Conservation (phyloP, 352 stramenopile genomes). For the Phytophthora hibernalis region DNA sequence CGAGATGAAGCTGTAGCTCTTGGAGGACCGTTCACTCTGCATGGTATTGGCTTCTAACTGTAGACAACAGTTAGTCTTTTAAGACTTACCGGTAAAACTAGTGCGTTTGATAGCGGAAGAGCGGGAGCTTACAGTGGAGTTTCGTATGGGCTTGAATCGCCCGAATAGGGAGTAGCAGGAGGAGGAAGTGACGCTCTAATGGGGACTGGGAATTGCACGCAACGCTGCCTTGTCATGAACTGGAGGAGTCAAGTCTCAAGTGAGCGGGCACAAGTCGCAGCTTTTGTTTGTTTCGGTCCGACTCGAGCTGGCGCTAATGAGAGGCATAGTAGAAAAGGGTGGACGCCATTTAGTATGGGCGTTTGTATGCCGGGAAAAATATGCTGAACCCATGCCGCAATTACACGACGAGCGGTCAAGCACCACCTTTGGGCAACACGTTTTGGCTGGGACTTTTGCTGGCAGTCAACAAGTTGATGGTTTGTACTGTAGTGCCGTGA, state of each 20-base stretch:
- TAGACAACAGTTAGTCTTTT: not conserved
- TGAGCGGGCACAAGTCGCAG: constrained; percentile 30
- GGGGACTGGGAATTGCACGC: constrained; percentile 24
- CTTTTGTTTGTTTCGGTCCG: constrained; percentile 1
- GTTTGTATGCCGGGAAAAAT: constrained; percentile 10
- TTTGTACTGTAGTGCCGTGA: too few relatives aligned
- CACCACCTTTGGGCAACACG: not conserved
- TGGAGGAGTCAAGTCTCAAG: constrained; percentile 11
- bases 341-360: not conserved
- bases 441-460: constrained; percentile 10
- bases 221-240: constrained; percentile 17
- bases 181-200: not conserved
- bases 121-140: not conserved
- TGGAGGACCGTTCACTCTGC: constrained; percentile 43
- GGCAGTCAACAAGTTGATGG: not conserved
- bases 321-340: constrained; percentile 19
- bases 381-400: not conserved
- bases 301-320: constrained; percentile 30
- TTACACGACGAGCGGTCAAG: not conserved
- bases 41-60: constrained; percentile 7
- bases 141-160: not conserved
- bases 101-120: constrained; percentile 24
- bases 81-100: too few relatives aligned
- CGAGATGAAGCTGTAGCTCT: constrained; percentile 87
- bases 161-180: constrained; percentile 3